Conservation (phyloP, 257 asterid genomes). For the Solanum sitiens region DNA sequence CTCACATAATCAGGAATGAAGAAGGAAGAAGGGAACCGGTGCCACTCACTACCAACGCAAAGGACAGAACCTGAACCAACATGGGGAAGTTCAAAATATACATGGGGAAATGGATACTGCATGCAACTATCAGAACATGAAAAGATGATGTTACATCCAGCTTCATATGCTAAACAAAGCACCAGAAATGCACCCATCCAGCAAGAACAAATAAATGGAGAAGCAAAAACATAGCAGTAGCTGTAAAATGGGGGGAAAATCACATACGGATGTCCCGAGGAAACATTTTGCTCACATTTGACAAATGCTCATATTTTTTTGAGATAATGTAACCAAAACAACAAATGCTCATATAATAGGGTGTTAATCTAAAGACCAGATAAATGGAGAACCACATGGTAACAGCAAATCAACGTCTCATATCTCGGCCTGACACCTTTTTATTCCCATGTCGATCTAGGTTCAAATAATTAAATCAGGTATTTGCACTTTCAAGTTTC, state of each 20-base stretch:
- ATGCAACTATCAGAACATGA: background rate
- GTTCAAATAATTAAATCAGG: background rate
- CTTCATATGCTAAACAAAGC: background rate
- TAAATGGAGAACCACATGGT: background rate
- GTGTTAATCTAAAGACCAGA: background rate
- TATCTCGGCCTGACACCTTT: background rate
- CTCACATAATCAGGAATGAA: constrained; percentile 67
- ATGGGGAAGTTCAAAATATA: background rate
- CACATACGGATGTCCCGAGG: background rate
- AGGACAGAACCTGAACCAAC: constrained; percentile 50
- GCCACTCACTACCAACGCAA: constrained; percentile 99
- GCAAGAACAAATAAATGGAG: background rate
- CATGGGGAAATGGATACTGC: background rate
- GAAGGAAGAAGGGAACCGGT: constrained; percentile 89
- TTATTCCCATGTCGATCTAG: background rate
- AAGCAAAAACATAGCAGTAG: background rate
- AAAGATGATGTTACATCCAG: background rate
- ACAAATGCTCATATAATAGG: background rate
- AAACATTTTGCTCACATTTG: background rate
- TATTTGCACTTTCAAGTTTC: background rate
- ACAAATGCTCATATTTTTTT: background rate
- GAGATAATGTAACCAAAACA: too few relatives aligned
- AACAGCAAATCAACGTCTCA: background rate
- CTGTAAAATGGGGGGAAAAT: background rate
- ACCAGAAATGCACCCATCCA: background rate